These are phyloP conservation scores for Collybia mongolica DNA, from an alignment of 768 basidiomycete genomes.

Conservation along the genomic window DNA sequence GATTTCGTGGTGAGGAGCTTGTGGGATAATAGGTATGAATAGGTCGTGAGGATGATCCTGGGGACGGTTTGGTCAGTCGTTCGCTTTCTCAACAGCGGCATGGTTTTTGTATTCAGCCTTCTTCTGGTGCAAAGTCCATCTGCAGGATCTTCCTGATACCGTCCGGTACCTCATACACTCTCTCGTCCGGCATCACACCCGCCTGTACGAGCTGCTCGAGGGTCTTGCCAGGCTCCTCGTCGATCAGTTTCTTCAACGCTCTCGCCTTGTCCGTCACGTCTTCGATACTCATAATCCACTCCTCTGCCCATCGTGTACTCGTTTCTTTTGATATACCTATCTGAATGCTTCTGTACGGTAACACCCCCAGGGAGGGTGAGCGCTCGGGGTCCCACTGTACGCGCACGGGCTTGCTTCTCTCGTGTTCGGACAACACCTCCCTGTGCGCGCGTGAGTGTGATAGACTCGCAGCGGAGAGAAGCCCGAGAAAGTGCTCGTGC, in stretches of 20 bases:
- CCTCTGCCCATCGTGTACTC: constrained; percentile 10
- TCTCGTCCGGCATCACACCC: constrained; percentile 7
- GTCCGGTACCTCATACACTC: constrained; percentile 7
- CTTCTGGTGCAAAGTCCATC: constrained; percentile 3
- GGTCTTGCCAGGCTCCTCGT: neutral
- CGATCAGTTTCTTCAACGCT: constrained; percentile 4
- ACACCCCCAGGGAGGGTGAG: constrained; percentile 5
- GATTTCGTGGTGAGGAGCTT: constrained; percentile 52
- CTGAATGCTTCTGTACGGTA: constrained; percentile 14
- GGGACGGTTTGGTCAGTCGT: constrained; percentile 1
- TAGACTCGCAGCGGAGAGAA: constrained; percentile 10
- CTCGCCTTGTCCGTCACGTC: constrained; percentile 13
- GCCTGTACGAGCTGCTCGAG: constrained; percentile 4
- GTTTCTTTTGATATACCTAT: constrained; percentile 11
- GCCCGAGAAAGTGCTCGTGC: constrained; percentile 10
- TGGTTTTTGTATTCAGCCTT: no score
- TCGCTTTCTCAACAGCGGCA: neutral
- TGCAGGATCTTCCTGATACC: constrained; percentile 6
- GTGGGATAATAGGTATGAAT: constrained; percentile 59
- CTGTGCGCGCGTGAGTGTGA: constrained; percentile 4
- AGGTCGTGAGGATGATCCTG: no score
- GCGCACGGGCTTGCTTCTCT: constrained; percentile 10
- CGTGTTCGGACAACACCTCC: constrained; percentile 3
- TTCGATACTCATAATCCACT: constrained; percentile 15
- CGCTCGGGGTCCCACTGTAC: constrained; percentile 16